Conservation (phyloP, 345 rosid species). For the Viola odorata region DNA sequence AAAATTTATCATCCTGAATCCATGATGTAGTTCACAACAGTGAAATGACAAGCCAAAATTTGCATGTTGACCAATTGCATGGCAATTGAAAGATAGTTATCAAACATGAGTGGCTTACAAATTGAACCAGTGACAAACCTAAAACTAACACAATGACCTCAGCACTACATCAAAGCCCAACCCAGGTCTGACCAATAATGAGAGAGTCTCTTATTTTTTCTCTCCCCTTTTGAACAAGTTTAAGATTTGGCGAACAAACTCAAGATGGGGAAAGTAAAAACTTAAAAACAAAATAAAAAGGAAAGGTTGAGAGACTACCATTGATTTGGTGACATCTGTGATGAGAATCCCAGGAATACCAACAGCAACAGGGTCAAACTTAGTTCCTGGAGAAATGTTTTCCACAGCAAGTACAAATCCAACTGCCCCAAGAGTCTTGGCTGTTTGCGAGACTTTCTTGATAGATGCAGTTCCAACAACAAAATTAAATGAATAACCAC, state of each 20-base stretch:
- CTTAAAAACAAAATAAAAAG: not conserved
- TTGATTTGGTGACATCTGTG: slow-evolving; percentile 70
- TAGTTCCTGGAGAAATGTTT: slow-evolving; percentile 87
- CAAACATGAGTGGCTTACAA: no score
- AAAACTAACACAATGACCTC: no score
- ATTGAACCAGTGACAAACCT: no score
- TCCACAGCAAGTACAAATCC: slow-evolving; percentile 99
- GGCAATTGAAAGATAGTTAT: no score
- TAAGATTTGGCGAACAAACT: no score
- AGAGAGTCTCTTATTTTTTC: no score
- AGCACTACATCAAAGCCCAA: not conserved
- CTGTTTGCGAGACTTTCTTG: slow-evolving; percentile 91
- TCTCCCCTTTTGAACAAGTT: no score
- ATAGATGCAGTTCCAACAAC: slow-evolving; percentile 89
- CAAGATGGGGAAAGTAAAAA: no score
- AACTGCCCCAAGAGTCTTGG: slow-evolving; percentile 85
- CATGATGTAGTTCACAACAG: no score
- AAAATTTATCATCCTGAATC: no score
- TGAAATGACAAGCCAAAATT: no score
- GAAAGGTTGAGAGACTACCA: slow-evolving; percentile 41
- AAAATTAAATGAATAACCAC: slow-evolving; percentile 98
- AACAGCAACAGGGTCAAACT: slow-evolving; percentile 91
- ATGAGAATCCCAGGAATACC: slow-evolving; percentile 83
- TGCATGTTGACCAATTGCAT: no score
- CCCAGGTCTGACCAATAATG: not conserved